phyloP scores from a whole-genome alignment of 2,329 filamentous ascomycete genomes.

The Rhexocercosporidium sp. region DNA sequence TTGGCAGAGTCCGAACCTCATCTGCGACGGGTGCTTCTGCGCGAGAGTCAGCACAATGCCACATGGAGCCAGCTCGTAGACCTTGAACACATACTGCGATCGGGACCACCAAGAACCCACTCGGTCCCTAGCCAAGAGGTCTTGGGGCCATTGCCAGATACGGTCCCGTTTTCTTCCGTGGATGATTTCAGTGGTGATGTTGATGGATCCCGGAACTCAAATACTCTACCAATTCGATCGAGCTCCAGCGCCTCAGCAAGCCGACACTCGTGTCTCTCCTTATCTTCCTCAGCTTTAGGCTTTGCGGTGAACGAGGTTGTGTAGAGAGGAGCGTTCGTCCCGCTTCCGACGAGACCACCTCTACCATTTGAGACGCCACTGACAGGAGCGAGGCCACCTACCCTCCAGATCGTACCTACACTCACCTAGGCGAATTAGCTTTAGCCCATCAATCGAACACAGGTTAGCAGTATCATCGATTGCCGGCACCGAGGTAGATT shows the following conservation, averaged over 20 bases:
- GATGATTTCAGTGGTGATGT: conserved; percentile 35
- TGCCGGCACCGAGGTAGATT: no score
- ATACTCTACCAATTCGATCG: conserved; percentile 69
- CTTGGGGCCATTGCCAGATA: conserved; percentile 29
- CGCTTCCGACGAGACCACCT: conserved; percentile 68
- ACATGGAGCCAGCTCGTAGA: neutral
- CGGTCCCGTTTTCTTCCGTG: conserved; percentile 33
- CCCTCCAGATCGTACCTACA: conserved; percentile 74
- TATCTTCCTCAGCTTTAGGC: conserved; percentile 60
- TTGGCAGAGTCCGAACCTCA: conserved; percentile 59
- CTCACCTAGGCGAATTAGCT: conserved; percentile 56
- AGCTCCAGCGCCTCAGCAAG: conserved; percentile 84
- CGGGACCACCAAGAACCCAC: conserved; percentile 35
- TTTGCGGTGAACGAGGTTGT: conserved; percentile 55
- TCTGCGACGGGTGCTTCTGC: conserved; percentile 37
- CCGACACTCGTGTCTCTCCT: conserved; percentile 72
- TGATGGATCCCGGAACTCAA: conserved; percentile 55
- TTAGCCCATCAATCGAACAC: neutral
- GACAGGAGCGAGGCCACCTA: conserved; percentile 71
- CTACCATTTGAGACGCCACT: conserved; percentile 65
- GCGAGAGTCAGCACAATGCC: neutral
- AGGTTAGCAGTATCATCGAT: no score
- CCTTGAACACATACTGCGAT: conserved; percentile 30
- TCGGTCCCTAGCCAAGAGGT: conserved; percentile 44
- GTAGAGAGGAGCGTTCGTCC: conserved; percentile 74